Conservation (phyloP, 306 rosid species). For the Prunus dulcis region DNA sequence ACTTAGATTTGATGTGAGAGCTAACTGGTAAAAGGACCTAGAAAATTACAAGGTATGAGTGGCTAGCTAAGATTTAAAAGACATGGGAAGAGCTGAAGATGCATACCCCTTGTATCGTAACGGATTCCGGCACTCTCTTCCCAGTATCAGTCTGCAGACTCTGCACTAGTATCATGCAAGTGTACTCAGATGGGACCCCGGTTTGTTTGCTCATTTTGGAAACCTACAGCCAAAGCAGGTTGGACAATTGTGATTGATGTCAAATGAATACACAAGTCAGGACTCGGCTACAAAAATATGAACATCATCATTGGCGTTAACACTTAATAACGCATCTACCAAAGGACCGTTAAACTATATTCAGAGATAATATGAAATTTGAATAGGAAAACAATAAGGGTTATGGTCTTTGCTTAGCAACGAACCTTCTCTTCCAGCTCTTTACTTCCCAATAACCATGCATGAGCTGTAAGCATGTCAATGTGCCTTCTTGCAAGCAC, state of each 20-base stretch:
- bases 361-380: background rate
- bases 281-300: background rate
- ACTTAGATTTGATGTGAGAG: background rate
- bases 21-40: background rate
- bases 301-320: background rate
- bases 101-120: constrained; percentile 53
- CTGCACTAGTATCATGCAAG: constrained; percentile 46
- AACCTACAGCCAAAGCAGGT: constrained; percentile 44
- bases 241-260: background rate
- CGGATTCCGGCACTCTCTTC: constrained; percentile 48
- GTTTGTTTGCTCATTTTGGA: constrained; percentile 70
- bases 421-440: constrained; percentile 86
- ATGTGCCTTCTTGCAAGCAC: constrained; percentile 80
- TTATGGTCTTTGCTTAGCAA: constrained; percentile 3
- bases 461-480: constrained; percentile 63
- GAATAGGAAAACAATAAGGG: background rate
- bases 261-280: background rate
- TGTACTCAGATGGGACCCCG: constrained; percentile 73
- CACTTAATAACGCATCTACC: background rate
- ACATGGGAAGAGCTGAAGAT: constrained; percentile 1
- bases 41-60: background rate
- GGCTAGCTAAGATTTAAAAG: background rate
- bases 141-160: constrained; percentile 29
- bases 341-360: background rate
- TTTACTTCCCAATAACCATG: constrained; percentile 70